Conservation (phyloP, 2,329 filamentous ascomycete genomes). For the Cladosporium sp. region DNA sequence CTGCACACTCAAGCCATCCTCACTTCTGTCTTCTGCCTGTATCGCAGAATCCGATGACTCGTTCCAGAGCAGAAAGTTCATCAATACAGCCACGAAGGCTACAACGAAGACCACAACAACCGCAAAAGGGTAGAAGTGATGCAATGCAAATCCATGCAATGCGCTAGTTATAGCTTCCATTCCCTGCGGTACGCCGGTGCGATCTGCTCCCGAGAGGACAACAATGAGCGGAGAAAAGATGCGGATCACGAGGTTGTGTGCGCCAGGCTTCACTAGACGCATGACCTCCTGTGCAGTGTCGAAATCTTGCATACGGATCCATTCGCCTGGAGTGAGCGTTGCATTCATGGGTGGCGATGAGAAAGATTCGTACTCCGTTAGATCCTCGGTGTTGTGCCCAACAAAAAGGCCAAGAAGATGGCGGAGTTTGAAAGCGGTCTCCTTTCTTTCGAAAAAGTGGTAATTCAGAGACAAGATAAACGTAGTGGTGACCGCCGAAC, state of each 20-base stretch:
- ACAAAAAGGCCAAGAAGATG: conserved; percentile 27
- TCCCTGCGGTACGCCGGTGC: conserved; percentile 49
- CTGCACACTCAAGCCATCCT: conserved; percentile 54
- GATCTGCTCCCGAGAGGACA: conserved; percentile 63
- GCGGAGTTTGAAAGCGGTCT: conserved; percentile 27
- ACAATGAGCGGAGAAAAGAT: conserved; percentile 73
- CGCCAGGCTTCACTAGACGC: conserved; percentile 65
- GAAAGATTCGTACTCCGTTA: conserved; percentile 26
- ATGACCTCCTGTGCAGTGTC: conserved; percentile 74
- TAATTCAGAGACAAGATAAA: conserved; percentile 71
- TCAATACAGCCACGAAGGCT: conserved; percentile 62
- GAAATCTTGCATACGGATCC: conserved; percentile 72
- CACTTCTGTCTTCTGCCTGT: conserved; percentile 44
- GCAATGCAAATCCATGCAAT: conserved; percentile 44
- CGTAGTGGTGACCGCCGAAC: conserved; percentile 66
- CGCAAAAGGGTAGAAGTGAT: conserved; percentile 65
- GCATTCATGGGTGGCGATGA: conserved; percentile 61
- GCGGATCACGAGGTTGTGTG: conserved; percentile 66
- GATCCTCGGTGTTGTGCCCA: conserved; percentile 14
- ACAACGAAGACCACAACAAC: conserved; percentile 59
- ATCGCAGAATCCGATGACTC: conserved; percentile 44
- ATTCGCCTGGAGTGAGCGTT: conserved; percentile 69
- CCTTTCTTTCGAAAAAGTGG: conserved; percentile 66
- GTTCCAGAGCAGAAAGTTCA: conserved; percentile 69
- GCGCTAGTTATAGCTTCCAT: conserved; percentile 51